Evolutionary conservation across 2,329 filamentous ascomycete species (phyloP), one percentile per base, ranked within the genome.

Genomic region (Didymella segeticola): DNA sequence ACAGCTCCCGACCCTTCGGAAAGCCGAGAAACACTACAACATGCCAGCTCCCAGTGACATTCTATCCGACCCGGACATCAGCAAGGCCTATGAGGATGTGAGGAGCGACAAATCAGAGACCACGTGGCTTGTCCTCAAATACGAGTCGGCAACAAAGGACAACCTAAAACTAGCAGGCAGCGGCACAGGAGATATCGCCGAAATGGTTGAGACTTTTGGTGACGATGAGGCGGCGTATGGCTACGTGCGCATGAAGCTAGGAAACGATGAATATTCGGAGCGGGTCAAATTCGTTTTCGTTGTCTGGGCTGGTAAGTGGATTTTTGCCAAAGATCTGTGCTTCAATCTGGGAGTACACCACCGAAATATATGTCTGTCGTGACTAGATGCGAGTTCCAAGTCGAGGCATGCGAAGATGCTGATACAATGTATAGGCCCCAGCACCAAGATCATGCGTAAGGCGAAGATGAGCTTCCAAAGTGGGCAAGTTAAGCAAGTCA

Each of bases 231-330:
- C 86, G 49, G 84, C 87, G 72, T 89, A 88, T 77, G 86, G 80
- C 49, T 89, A 89, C 76, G 65, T 73, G 34, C 52, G 70, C 22
- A 64, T 72, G 67, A 85, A 89, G 77, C 85, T 89, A 72, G 86
- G 86, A 69, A 89, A 89, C 77, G 87, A 90, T 72, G 83, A 83
- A 60, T 87, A 90, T 78, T 85, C 81, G 75, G 86, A 78, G 68
- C 79, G 87, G 30, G 83, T 88, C 68, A 90, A 90, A 77, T 89
- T 89, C 69, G 82, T 79, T 42, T 79, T 90, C 42, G 76, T 89
- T 26, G 81, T 88, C 60, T 90, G 87, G 87, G 88, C 88, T 71
- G 87, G 87, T 70, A 79, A 82, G 72, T 69, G 25, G 37, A 33
- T 20, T 30, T 20, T 30, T n/a, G n/a, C n/a, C n/a, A n/a, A 23